Evolutionary conservation across 345 rosid genomes (phyloP).

Genomic region (Raphanus raphanistrum): DNA sequence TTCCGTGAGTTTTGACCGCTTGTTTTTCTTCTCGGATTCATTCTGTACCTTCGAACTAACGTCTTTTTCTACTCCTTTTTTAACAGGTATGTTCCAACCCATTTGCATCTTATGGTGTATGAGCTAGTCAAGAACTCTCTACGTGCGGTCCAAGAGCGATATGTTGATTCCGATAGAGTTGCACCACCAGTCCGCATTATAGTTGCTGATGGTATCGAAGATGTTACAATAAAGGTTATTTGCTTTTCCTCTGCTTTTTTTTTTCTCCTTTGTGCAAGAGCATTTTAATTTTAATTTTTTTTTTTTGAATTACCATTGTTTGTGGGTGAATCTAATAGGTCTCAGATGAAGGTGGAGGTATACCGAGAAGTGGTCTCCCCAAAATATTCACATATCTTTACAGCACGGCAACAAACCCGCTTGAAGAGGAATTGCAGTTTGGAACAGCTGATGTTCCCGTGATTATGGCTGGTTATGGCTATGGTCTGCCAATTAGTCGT

Average conservation of each 20-base stretch:
- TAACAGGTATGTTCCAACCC: conserved; percentile 86
- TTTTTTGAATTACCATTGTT: conserved; percentile 11
- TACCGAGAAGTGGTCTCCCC: conserved; percentile 94
- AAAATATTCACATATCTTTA: conserved; percentile 95
- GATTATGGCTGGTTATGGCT: conserved; percentile 98
- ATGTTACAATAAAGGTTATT: conserved; percentile 85
- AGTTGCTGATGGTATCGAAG: conserved; percentile 95
- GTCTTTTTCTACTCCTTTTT: background rate
- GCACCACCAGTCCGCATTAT: conserved; percentile 77
- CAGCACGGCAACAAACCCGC: conserved; percentile 90
- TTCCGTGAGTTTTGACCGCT: conserved; percentile 64
- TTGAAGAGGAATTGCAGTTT: conserved; percentile 63
- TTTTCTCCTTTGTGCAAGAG: background rate
- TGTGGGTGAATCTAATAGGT: conserved; percentile 49
- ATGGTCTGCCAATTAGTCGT: conserved; percentile 92
- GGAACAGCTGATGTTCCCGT: conserved; percentile 59
- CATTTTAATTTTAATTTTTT: too few species aligned
- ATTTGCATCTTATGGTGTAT: conserved; percentile 91
- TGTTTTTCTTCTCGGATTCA: background rate
- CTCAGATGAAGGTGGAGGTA: conserved; percentile 98
- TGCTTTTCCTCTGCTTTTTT: background rate
- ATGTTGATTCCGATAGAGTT: conserved; percentile 72
- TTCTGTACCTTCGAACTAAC: background rate
- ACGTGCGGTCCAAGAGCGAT: conserved; percentile 90
- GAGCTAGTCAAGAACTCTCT: conserved; percentile 96